Evolutionary conservation across 179 eudicot species (phyloP), one percentile per base, ranked within the genome.

Genomic region (Beta corolliflora): DNA sequence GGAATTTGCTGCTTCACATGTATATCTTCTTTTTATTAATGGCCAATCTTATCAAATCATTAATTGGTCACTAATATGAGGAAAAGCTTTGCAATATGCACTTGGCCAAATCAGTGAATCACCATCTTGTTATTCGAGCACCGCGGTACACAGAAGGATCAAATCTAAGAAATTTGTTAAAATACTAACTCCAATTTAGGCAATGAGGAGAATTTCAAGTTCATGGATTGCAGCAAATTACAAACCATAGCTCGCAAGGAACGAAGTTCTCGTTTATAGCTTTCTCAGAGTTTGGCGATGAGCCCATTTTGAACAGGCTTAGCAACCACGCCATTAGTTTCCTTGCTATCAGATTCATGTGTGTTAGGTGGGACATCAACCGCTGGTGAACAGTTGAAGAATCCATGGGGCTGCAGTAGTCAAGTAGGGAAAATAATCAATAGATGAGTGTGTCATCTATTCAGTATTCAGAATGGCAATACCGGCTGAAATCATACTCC

Each of bases 331-430:
- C 29, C 85, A 52, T 48, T 80, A 56, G 12, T 76, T 77, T 88
- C 90, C 80, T 84, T 88, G 78, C 36, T 44, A 67, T 88, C 89
- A n/a, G 84, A 53, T 46, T 88, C 90, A 11, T 66, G 80, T 12
- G 81, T 55, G 79, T 78, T 88, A 16, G 90, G 90, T 50, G 90
- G 90, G 18, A 88, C 90, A 73, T 88, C 90, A 9, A 88, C 83
- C 0, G 90, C 89, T 12, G 90, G 90, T 31, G 90, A 88, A 78
- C 90, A 84, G 77, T 88, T 86, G 79, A 88, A 88, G 81, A 88
- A 88, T 77, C 90, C 90, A 54, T 88, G 89, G 0, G 90, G 90
- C 90, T 88, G 86, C 79, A 80, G 69, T 9, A 54, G 7, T n/a
- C 61, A 21, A 9, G 54, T 48, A 78, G 31, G 48, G 64, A 15